Evolutionary conservation across 176 grass and related monocot species (phyloP), one percentile per base, ranked within the genome.

Genomic region (Rhynchospora pubera): DNA sequence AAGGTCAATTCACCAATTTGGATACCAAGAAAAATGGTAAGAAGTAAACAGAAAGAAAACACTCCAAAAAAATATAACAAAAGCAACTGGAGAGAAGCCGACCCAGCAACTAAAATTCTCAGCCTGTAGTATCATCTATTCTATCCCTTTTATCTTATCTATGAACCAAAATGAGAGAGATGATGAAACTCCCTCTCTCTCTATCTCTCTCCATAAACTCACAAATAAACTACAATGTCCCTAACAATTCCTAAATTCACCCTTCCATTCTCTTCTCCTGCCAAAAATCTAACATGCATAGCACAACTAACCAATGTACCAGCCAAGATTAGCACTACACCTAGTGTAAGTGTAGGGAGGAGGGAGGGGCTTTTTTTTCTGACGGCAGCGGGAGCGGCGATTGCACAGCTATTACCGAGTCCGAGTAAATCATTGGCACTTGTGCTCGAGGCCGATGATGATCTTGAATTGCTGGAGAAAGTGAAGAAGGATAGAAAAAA

Each of bases 401-500:
- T 55, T 1, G 48, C 14, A 12, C 72, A 77, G 56, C 72, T 56
- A 53, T 77, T 77, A 34, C 61, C 45, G 1, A 50, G 14, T 10
- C 61, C 21, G 16, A 65, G 73, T 14, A 44, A 83, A 2, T 87
- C 88, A 30, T 84, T 43, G 62, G 88, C 95, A 1, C 75, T 86
- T 43, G 84, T 98, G 34, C 86, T 98, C 9, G 96, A 98, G 71
- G 92, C 77, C 0, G 92, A 98, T 67, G 96, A 98, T 62, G 92
- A 93, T 65, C n/a, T 89, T 85, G 92, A 98, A 87, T 86, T 98
- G 52, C 79, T 98, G 66, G 92, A 98, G 85, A 89, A 85, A 57
- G 92, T 91, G 2, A 95, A 90, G 91, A 82, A 90, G 68, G 92
- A 98, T 84, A 81, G 93, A 85, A 91, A 93, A 82, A 98, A 91